Conservation (phyloP, 441 rosid species). For the Bruguiera hainesii region DNA sequence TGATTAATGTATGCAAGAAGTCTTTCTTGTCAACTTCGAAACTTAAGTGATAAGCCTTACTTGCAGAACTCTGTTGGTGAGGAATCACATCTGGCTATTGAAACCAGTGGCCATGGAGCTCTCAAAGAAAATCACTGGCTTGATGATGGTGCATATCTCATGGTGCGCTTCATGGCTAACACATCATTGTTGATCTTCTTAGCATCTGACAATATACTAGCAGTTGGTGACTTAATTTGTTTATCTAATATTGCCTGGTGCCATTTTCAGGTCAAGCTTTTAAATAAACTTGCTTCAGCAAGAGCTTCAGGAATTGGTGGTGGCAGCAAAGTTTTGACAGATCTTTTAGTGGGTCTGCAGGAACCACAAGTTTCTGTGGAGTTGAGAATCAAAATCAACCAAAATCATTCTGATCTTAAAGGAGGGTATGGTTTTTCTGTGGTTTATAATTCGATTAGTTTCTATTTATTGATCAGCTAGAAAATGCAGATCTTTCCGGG, state of each 20-base stretch:
- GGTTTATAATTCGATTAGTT: constrained; percentile 7
- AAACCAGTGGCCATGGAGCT: constrained; percentile 99
- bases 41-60: constrained; percentile 20
- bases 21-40: neutral
- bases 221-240: constrained; percentile 1
- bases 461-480: constrained; percentile 15
- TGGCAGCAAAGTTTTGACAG: constrained; percentile 90
- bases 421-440: constrained; percentile 62
- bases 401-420: constrained; percentile 80
- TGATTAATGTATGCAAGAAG: too few species aligned
- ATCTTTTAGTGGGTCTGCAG: constrained; percentile 75
- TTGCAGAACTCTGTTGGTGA: constrained; percentile 80
- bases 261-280: constrained; percentile 68
- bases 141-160: constrained; percentile 97
- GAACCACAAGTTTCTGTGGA: constrained; percentile 80
- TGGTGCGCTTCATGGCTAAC: constrained; percentile 47
- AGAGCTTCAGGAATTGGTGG: constrained; percentile 60
- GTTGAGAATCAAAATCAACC: constrained; percentile 80
- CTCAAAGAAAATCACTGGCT: constrained; percentile 97
- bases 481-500: constrained; percentile 76
- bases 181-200: constrained; percentile 6
- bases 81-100: constrained; percentile 93
- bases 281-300: constrained; percentile 92
- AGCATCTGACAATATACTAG: neutral
- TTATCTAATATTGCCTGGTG: neutral